Evolutionary conservation across 768 basidiomycete species (phyloP), one percentile per base, ranked within the genome.

Genomic region (Guyanaporus albipodus): DNA sequence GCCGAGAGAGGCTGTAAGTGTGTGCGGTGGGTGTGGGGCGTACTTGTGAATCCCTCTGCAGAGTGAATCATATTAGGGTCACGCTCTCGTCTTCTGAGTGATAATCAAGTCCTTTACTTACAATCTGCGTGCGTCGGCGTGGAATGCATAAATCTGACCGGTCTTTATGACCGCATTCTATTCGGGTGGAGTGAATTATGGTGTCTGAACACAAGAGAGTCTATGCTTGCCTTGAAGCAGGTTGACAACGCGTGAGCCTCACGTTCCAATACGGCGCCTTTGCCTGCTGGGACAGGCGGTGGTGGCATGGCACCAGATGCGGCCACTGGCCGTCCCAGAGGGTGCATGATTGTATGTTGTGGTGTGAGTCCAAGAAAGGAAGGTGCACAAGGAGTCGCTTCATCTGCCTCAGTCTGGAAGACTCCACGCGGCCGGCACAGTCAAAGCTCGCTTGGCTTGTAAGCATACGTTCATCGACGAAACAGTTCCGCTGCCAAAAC

Each of bases 131-230:
- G 80, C 69, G 51, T 87, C 83, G 1, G 77, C 72, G 57, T 86
- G 82, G 59, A 86, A 89, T 8, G 72, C 69, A 54, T 86, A 84
- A 14, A 90, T 72, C 57, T 88, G 79, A 6, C 78, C 85, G 2
- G 85, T 82, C 62, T 80, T 86, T 4, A 87, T 67, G 6, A 80
- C 75, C n/a, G 80, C 78, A 55, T 79, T 80, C 85, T 74, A 44
- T 17, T 47, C 29, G 26, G 18, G 24, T 59, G 17, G 54, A 38
- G 24, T n/a, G n/a, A n/a, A n/a, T n/a, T 34, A 15, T 12, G 15
- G 17, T 34, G 4, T 22, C 23, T 18, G 27, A 23, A 50, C 33
- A 11, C 32, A 4, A 14, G n/a, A 11, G 8, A 35, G 38, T 8
- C 29, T 18, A 22, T 8, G 51, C 66, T 52, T 49, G 79, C 87